Percentiles rank a stretch among this genome's conserved stretches.
These are phyloP conservation scores for Sicyos baderoa DNA, from an alignment of 306 rosid species.

Conservation along the genomic window DNA sequence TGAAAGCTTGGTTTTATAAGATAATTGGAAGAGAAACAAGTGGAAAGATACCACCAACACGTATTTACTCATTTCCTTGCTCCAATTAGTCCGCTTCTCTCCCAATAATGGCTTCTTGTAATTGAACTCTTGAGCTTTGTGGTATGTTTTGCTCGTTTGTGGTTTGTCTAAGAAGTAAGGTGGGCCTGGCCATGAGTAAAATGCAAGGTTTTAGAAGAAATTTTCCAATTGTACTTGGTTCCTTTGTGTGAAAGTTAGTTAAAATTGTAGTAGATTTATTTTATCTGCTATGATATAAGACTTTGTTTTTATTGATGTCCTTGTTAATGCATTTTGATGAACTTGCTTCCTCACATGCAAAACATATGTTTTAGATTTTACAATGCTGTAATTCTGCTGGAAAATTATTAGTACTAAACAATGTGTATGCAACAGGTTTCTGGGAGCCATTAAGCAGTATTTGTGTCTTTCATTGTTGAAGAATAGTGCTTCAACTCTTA, in stretches of 20 bases:
- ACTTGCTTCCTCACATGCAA: neutral
- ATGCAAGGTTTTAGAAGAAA: neutral
- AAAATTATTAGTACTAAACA: neutral
- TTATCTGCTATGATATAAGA: neutral
- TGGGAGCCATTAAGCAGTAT: constrained; percentile 99
- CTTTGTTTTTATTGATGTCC: neutral
- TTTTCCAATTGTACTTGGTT: neutral
- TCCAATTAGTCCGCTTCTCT: neutral
- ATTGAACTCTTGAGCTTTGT: neutral
- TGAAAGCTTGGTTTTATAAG: neutral
- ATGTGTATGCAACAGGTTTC: constrained; percentile 70
- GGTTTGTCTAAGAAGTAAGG: too few relatives aligned
- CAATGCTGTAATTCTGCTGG: constrained; percentile 12
- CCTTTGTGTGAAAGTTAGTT: neutral
- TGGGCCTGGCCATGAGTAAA: neutral
- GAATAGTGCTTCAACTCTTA: constrained; percentile 97
- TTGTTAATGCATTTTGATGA: neutral
- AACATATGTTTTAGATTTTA: neutral
- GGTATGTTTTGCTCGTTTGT: neutral
- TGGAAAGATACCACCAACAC: neutral
- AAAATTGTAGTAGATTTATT: neutral
- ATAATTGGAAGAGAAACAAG: neutral
- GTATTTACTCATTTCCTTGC: neutral
- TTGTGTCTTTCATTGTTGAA: constrained; percentile 88
- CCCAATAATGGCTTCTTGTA: neutral